Evolutionary conservation across 2,329 filamentous ascomycete genomes (phyloP).

Genomic region (Epichloe aotearoae): DNA sequence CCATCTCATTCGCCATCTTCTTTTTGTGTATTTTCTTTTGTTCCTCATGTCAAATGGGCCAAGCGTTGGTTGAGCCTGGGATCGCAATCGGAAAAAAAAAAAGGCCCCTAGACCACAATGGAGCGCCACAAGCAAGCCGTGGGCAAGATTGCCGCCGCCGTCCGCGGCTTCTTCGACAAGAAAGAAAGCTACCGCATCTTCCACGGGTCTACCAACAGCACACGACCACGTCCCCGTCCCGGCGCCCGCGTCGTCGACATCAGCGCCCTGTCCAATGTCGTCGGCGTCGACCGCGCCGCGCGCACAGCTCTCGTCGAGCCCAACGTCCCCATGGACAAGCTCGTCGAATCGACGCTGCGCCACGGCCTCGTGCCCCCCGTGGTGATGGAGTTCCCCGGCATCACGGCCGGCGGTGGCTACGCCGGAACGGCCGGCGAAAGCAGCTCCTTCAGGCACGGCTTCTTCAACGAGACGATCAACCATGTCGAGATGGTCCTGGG

Average conservation of each 20-base stretch:
- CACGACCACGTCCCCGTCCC: constrained; percentile 33
- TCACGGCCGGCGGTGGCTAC: constrained; percentile 60
- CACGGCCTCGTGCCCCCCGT: constrained; percentile 58
- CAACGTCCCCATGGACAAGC: constrained; percentile 61
- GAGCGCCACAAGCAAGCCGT: constrained; percentile 38
- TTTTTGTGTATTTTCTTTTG: too few relatives aligned
- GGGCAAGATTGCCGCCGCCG: constrained; percentile 31
- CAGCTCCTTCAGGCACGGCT: constrained; percentile 55
- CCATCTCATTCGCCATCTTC: too few relatives aligned
- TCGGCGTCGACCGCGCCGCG: constrained; percentile 42
- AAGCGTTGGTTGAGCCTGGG: too few relatives aligned
- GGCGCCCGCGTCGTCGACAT: constrained; percentile 43
- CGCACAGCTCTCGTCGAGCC: constrained; percentile 58
- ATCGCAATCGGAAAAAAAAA: too few relatives aligned
- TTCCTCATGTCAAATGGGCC: too few relatives aligned
- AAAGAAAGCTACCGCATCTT: constrained; percentile 56
- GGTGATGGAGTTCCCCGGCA: constrained; percentile 63
- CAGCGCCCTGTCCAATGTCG: constrained; percentile 47
- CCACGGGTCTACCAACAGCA: constrained; percentile 68
- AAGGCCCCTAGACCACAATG: constrained; percentile 18
- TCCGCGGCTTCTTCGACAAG: constrained; percentile 33
- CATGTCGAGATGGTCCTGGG: constrained; percentile 57
- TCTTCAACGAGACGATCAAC: constrained; percentile 53
- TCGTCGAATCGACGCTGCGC: constrained; percentile 52
- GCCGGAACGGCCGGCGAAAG: constrained; percentile 61